Conservation (phyloP, 495 filamentous ascomycete genomes). For the Hyaloscypha bicolor region DNA sequence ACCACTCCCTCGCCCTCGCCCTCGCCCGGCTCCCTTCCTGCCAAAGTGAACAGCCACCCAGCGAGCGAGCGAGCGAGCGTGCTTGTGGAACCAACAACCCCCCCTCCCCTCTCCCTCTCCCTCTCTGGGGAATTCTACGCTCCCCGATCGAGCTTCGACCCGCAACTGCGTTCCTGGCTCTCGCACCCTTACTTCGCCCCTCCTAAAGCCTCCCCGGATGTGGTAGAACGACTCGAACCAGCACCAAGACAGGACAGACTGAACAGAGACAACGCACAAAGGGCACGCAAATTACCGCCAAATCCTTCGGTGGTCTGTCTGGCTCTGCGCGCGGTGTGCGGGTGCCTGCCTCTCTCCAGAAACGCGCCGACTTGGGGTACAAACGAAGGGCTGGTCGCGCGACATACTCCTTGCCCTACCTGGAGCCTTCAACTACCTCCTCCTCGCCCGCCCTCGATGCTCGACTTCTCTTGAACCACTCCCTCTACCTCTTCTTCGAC, state of each 20-base stretch:
- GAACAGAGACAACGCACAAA: slow-evolving; percentile 21
- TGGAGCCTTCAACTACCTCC: slow-evolving; percentile 25
- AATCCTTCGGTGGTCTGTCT: slow-evolving; percentile 14
- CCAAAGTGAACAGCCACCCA: background rate
- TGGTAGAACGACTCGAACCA: slow-evolving; percentile 18
- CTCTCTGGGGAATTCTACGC: slow-evolving; percentile 18
- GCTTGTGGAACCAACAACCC: background rate
- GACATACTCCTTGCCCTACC: slow-evolving; percentile 28
- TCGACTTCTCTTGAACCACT: slow-evolving; percentile 24
- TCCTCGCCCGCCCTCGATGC: slow-evolving; percentile 27
- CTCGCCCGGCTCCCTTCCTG: background rate
- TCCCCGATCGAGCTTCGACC: slow-evolving; percentile 8
- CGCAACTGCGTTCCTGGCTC: slow-evolving; percentile 23
- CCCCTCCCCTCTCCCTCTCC: slow-evolving; percentile 5
- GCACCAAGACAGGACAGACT: background rate
- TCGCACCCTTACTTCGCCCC: slow-evolving; percentile 13
- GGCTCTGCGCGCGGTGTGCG: slow-evolving; percentile 13
- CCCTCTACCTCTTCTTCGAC: slow-evolving; percentile 4
- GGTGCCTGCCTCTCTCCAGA: slow-evolving; percentile 29
- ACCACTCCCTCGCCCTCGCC: background rate
- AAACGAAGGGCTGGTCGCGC: slow-evolving; percentile 35
- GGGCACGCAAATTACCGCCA: slow-evolving; percentile 19
- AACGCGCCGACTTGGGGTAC: slow-evolving; percentile 29
- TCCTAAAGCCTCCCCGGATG: slow-evolving; percentile 14
- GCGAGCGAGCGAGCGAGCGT: background rate